A percentile compares a stretch with the other conserved stretches of the same genome.
phyloP scores from a whole-genome alignment of 2,329 filamentous ascomycete species.

The Hortaea werneckii region DNA sequence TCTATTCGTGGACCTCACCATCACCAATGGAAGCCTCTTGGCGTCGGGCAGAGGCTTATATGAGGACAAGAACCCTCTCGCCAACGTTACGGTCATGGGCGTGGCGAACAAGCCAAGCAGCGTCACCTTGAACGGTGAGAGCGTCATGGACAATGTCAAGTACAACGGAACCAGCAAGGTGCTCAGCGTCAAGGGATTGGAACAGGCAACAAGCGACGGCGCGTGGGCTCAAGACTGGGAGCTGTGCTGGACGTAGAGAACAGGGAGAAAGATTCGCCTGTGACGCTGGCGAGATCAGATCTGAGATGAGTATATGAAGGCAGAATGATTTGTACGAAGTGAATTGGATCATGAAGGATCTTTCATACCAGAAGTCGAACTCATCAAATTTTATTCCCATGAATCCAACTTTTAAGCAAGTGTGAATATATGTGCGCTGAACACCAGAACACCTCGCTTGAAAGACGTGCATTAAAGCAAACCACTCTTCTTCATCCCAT shows the following conservation, averaged over 20 bases:
- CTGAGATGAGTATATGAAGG: too few relatives aligned
- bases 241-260: conserved; percentile 38
- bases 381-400: too few relatives aligned
- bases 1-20: conserved; percentile 40
- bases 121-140: conserved; percentile 47
- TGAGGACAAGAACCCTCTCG: conserved; percentile 47
- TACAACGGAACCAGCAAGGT: conserved; percentile 41
- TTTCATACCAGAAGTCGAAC: too few relatives aligned
- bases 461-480: too few relatives aligned
- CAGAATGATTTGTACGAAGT: too few relatives aligned
- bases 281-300: too few relatives aligned
- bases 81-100: conserved; percentile 54
- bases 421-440: too few relatives aligned
- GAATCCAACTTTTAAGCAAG: too few relatives aligned
- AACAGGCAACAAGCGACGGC: conserved; percentile 38
- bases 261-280: too few relatives aligned
- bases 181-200: conserved; percentile 42
- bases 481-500: too few relatives aligned
- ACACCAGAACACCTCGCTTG: too few relatives aligned
- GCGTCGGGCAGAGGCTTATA: conserved; percentile 43
- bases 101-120: conserved; percentile 30
- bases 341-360: too few relatives aligned
- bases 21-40: conserved; percentile 37
- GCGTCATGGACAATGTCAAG: conserved; percentile 29
- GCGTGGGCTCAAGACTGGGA: conserved; percentile 51